These are phyloP conservation scores for Tripidium arundinaceum DNA, from an alignment of 202 grass and related monocot species.

Conservation along the genomic window DNA sequence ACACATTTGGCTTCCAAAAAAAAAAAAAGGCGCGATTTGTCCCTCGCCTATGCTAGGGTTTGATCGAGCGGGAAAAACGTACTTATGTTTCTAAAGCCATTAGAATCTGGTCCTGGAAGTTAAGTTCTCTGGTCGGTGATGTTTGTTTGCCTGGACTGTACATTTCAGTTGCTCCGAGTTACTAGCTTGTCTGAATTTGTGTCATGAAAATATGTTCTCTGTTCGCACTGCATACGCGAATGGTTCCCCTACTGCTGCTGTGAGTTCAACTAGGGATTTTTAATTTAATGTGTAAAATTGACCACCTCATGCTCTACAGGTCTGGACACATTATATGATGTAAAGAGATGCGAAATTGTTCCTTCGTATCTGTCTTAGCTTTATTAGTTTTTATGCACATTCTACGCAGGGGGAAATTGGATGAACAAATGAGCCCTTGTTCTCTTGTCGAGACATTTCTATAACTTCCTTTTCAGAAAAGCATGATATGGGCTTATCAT, in stretches of 20 bases:
- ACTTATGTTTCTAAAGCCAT: not conserved
- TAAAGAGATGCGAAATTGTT: not conserved
- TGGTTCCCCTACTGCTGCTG: not conserved
- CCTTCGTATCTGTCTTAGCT: not conserved
- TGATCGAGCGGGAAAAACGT: not conserved
- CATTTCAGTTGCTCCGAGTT: not conserved
- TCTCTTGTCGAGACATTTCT: not conserved
- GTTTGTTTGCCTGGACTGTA: not conserved
- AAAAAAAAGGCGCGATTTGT: not conserved
- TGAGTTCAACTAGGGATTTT: not conserved
- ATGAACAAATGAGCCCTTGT: not conserved
- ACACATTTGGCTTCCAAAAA: not conserved
- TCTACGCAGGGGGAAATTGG: not conserved
- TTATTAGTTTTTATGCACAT: not conserved
- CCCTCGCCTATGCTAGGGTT: slow-evolving; percentile 4
- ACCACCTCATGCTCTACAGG: not conserved
- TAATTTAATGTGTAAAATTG: not conserved
- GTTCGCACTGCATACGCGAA: not conserved
- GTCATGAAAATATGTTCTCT: not conserved
- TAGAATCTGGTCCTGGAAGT: not conserved
- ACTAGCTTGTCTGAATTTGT: not conserved
- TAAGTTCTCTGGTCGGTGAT: not conserved
- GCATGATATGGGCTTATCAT: not conserved
- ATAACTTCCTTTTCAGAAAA: not conserved
- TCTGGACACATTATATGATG: not conserved